phyloP scores from a whole-genome alignment of 2,329 filamentous ascomycete genomes.

The Colletotrichum sp. region DNA sequence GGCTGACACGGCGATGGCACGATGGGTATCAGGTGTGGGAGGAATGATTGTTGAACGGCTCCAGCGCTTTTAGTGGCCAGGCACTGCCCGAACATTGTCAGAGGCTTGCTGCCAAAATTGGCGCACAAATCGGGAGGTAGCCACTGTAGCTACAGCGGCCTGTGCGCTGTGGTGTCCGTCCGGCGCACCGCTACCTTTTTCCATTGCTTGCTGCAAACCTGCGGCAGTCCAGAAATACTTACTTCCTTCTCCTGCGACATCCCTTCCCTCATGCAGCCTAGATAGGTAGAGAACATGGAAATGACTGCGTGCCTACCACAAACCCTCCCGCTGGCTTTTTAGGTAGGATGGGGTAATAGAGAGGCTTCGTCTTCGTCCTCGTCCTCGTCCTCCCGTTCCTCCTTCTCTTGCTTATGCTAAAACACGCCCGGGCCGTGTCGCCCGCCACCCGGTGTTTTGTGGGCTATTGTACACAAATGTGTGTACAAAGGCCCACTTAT shows the following conservation, averaged over 20 bases:
- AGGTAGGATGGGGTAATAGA: background rate
- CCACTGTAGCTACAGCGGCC: background rate
- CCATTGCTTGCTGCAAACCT: no score
- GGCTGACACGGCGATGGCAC: background rate
- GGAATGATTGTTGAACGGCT: background rate
- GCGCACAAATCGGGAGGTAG: background rate
- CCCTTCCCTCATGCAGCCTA: background rate
- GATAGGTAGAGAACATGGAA: no score
- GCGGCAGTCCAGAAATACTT: no score
- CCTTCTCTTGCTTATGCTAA: background rate
- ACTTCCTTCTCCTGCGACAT: background rate
- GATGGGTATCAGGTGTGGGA: no score
- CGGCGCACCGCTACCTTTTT: no score
- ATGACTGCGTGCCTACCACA: no score
- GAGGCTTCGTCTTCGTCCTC: background rate
- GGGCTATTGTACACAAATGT: no score
- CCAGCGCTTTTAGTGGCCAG: background rate
- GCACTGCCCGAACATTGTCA: background rate
- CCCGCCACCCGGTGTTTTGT: no score
- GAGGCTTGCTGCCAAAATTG: background rate
- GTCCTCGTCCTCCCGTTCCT: background rate
- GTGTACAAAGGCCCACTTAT: no score
- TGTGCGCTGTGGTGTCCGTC: background rate
- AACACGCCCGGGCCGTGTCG: no score
- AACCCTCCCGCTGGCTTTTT: background rate